Evolutionary conservation across 495 filamentous ascomycete species (phyloP).

Genomic region (Tuber melanosporum): DNA sequence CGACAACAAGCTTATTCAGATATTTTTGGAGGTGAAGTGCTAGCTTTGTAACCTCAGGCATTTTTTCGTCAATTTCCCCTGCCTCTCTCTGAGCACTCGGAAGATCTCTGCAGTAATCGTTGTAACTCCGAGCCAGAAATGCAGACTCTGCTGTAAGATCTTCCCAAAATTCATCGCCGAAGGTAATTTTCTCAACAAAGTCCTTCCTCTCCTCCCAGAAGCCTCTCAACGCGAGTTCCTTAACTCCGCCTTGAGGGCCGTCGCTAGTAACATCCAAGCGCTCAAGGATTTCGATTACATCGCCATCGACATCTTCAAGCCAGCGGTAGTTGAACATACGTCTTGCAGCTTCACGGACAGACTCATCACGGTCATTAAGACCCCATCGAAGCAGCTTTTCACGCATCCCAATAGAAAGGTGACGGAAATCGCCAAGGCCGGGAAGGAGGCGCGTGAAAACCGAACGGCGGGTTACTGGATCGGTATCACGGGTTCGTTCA

Average conservation of each 20-base stretch:
- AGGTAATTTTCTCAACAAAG: slow-evolving; percentile 71
- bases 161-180: slow-evolving; percentile 85
- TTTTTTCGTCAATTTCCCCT: slow-evolving; percentile 75
- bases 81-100: slow-evolving; percentile 53
- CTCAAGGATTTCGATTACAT: slow-evolving; percentile 81
- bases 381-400: slow-evolving; percentile 96
- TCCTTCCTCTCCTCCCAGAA: slow-evolving; percentile 95
- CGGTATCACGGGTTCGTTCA: slow-evolving; percentile 83
- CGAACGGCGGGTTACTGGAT: slow-evolving; percentile 71
- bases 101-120: slow-evolving; percentile 69
- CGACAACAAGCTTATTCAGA: slow-evolving; percentile 65
- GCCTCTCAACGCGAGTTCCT: slow-evolving; percentile 81
- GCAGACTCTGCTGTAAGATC: slow-evolving; percentile 74
- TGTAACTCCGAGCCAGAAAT: slow-evolving; percentile 84
- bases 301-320: slow-evolving; percentile 87
- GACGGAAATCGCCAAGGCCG: slow-evolving; percentile 87
- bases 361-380: slow-evolving; percentile 87
- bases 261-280: slow-evolving; percentile 89
- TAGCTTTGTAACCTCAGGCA: slow-evolving; percentile 87
- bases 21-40: slow-evolving; percentile 76
- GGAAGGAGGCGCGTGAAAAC: slow-evolving; percentile 85
- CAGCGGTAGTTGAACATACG: slow-evolving; percentile 88
- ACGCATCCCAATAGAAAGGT: slow-evolving; percentile 88
- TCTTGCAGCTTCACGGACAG: slow-evolving; percentile 82
- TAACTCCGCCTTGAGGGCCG: slow-evolving; percentile 80